Percentiles rank a stretch among this genome's conserved stretches.
phyloP scores from a whole-genome alignment of 2,329 filamentous ascomycete species.

The Didymella keratinophila region DNA sequence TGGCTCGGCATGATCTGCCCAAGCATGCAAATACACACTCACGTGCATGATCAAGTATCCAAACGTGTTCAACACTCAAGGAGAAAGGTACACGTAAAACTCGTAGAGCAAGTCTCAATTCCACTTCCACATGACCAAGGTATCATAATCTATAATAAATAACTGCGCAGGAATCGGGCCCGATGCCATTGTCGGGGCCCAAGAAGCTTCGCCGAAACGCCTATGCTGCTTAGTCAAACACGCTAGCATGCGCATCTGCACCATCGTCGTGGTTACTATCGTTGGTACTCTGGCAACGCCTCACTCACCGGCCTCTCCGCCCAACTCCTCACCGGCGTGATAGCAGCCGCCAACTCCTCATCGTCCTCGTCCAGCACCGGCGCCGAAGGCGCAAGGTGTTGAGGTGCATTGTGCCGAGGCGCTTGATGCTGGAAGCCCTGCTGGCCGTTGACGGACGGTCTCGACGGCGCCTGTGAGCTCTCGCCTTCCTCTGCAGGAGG shows the following conservation, averaged over 20 bases:
- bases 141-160: too few species aligned
- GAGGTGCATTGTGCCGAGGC: conserved; percentile 26
- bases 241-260: too few species aligned
- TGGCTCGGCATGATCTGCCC: not conserved
- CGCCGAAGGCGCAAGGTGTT: conserved; percentile 19
- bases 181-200: not conserved
- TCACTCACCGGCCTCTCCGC: conserved; percentile 32
- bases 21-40: not conserved
- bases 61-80: too few species aligned
- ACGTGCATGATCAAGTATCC: too few species aligned
- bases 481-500: conserved; percentile 34
- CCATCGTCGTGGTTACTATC: conserved; percentile 24
- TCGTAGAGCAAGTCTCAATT: too few species aligned
- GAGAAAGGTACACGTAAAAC: too few species aligned
- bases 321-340: conserved; percentile 31
- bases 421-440: not conserved
- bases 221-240: not conserved
- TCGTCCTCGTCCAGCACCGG: conserved; percentile 47
- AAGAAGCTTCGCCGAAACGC: conserved; percentile 14
- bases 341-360: conserved; percentile 41
- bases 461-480: conserved; percentile 26
- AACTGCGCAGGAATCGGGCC: too few species aligned
- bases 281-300: conserved; percentile 42
- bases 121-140: too few species aligned
- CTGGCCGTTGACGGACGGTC: too few species aligned